Percentiles rank a stretch among this genome's conserved stretches.
Evolutionary conservation across 371 early-diverging fungal genomes (phyloP).

Genomic region (Quaeritorhiza haematococci): DNA sequence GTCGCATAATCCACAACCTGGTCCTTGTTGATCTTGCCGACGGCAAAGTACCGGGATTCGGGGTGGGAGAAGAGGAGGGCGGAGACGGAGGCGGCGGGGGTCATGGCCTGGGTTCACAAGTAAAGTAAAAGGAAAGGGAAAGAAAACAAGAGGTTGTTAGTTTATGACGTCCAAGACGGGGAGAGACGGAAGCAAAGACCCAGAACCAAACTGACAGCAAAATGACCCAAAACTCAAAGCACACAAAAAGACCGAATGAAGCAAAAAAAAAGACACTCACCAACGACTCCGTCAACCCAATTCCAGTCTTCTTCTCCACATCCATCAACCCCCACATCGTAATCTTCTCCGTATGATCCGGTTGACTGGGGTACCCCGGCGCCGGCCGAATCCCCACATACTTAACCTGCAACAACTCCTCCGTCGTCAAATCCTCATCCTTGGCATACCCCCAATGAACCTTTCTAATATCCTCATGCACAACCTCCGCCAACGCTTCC

Average conservation of each 20-base stretch:
- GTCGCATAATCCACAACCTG: conserved; percentile 75
- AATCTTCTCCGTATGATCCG: conserved; percentile 84
- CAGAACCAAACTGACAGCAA: not conserved
- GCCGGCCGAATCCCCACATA: conserved; percentile 92
- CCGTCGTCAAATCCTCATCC: conserved; percentile 66
- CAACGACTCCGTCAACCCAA: conserved; percentile 78
- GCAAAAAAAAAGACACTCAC: conserved; percentile 9
- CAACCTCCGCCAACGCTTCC: conserved; percentile 82
- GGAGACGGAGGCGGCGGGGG: conserved; percentile 81
- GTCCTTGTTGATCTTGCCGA: conserved; percentile 86
- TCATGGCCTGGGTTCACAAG: conserved; percentile 67
- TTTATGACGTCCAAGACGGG: too few relatives aligned
- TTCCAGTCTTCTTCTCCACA: conserved; percentile 71
- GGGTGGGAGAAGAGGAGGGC: conserved; percentile 73
- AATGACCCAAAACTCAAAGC: not conserved
- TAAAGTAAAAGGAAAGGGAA: not conserved
- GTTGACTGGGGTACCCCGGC: conserved; percentile 55
- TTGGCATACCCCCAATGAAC: conserved; percentile 83
- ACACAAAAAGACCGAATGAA: too few relatives aligned
- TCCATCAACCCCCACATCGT: conserved; percentile 84
- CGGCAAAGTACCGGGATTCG: conserved; percentile 82
- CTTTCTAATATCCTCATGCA: conserved; percentile 81
- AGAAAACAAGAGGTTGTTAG: too few relatives aligned
- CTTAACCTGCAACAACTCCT: conserved; percentile 78
- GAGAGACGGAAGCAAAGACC: too few relatives aligned